Evolutionary conservation across 169 alveolate species (phyloP).

Genomic region (Condylostoma magnum): DNA sequence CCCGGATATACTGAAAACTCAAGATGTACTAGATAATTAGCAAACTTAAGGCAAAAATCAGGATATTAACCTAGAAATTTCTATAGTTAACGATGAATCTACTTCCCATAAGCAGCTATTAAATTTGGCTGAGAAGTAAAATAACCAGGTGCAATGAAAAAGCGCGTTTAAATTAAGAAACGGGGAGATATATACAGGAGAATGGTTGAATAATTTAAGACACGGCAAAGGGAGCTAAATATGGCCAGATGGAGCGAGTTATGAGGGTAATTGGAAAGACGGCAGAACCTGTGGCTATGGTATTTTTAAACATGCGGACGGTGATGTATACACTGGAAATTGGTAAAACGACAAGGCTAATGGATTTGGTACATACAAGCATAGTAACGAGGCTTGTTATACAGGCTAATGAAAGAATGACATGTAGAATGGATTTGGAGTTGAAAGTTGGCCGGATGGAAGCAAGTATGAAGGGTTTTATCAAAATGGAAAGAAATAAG

Average conservation of each 20-base stretch:
- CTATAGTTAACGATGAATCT: no score
- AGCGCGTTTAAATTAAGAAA: background rate
- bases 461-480: background rate
- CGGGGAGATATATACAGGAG: background rate
- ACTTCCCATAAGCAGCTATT: no score
- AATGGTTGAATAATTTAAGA: background rate
- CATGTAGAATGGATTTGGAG: background rate
- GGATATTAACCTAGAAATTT: no score
- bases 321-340: slow-evolving; percentile 54
- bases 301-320: background rate
- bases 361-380: slow-evolving; percentile 41
- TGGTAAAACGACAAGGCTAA: slow-evolving; percentile 61
- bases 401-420: slow-evolving; percentile 33
- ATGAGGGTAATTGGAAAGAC: background rate
- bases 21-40: no score
- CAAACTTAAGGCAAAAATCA: no score
- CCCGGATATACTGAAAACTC: no score
- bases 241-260: no score
- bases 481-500: background rate
- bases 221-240: background rate
- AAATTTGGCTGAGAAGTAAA: no score
- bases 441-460: background rate
- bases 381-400: slow-evolving; percentile 33
- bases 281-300: background rate
- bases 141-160: no score